Base-by-base conservation (phyloP, 495 filamentous ascomycete genomes). In the Penicillium cosmopolitanum region DNA sequence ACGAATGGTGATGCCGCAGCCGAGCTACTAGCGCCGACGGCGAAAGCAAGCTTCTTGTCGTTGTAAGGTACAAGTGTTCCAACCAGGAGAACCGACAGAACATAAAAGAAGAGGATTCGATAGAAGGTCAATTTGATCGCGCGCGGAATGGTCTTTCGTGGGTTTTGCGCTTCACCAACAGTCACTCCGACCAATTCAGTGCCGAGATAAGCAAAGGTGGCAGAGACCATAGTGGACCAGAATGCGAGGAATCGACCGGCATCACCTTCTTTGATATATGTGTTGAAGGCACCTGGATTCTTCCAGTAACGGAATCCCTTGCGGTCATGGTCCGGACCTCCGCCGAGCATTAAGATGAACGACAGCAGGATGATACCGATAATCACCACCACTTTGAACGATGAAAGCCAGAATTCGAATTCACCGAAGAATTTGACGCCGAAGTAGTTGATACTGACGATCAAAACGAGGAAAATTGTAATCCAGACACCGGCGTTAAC, bases 21-120 rank as follows among this genome's bases (percentile, higher is more conserved):
- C 5, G 76, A 77, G 53, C 66, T 75, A 35, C 62, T 69, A 12
- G 68, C 62, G 3, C 72, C 76, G 56, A 64, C 77, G 50, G 89
- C 87, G 28, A 82, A 81, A 18, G 76, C 62, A 2, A 96, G 84
- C 0, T 80, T 68, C 0, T 28, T 8, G 33, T 73, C 77, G 67
- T 88, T 73, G 64, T 84, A 87, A 0, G 82, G 81, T 1, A 87
- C 81, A n/a, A 84, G 67, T 53, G 80, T 80, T 54, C 82, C 80
- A 9, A 87, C 69, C 33, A 85, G 72, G 4, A 85, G 63, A 4
- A 84, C 80, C 23, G 73, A 78, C 35, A 84, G 64, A 9, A 83
- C 66, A 75, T 95, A 96, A 79, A 96, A 96, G 70, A 95, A 78
- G 55, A 89, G 64, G 68, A 96, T 93, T 50, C 92, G 89, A 78